Evolutionary conservation across 306 rosid species (phyloP).

Genomic region (Trifolium dubium): DNA sequence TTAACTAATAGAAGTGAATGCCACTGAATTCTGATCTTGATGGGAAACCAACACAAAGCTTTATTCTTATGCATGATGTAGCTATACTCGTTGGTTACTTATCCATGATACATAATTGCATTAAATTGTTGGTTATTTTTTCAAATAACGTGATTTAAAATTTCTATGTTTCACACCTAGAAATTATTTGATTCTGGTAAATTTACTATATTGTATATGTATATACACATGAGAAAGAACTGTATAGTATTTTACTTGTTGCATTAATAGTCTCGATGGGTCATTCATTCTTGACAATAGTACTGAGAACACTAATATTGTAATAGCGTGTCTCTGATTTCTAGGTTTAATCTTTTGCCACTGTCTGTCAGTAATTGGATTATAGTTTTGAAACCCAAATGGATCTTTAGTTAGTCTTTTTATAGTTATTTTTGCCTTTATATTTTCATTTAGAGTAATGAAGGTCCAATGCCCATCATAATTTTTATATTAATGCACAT

Average conservation of each 20-base stretch:
- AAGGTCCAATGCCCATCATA: background rate
- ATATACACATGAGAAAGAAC: background rate
- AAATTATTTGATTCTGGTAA: background rate
- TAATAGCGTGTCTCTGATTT: constrained; percentile 1
- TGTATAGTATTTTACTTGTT: too few relatives aligned
- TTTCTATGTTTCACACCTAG: background rate
- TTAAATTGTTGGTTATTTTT: background rate
- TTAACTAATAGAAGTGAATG: background rate
- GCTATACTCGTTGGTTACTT: background rate
- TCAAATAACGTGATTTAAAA: background rate
- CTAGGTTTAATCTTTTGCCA: constrained; percentile 14
- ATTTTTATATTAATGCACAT: background rate
- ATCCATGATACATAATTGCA: background rate
- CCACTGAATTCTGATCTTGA: background rate
- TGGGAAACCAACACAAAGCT: background rate
- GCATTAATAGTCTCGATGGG: constrained; percentile 10
- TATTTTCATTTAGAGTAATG: constrained; percentile 2
- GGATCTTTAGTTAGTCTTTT: background rate
- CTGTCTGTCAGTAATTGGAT: constrained; percentile 13
- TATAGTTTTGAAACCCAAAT: constrained; percentile 16
- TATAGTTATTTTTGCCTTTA: constrained; percentile 12
- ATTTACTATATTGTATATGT: background rate
- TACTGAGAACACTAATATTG: background rate
- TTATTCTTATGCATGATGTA: background rate
- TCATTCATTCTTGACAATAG: background rate